phyloP scores from a whole-genome alignment of 441 rosid species.

The Brassica hybrid region DNA sequence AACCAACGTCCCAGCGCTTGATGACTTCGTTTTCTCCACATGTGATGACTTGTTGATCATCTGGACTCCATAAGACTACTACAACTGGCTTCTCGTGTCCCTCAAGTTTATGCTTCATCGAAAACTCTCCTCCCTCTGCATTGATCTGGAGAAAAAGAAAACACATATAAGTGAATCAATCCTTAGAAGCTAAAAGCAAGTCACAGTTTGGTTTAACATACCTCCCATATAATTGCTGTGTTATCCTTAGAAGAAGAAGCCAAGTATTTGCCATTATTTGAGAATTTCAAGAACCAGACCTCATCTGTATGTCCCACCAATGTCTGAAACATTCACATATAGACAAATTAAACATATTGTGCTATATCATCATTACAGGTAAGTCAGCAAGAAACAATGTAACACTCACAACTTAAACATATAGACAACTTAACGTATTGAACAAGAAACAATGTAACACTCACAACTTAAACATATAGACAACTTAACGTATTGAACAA shows the following conservation, averaged over 20 bases:
- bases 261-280: conserved; percentile 70
- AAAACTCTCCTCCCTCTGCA: conserved; percentile 44
- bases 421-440: not conserved
- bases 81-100: conserved; percentile 66
- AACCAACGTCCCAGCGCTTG: conserved; percentile 58
- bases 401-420: not conserved
- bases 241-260: conserved; percentile 75
- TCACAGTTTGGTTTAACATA: conserved; percentile 30
- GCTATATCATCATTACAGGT: too few relatives aligned
- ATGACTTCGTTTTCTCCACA: conserved; percentile 59
- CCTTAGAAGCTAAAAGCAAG: not conserved
- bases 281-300: conserved; percentile 80
- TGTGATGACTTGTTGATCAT: conserved; percentile 58
- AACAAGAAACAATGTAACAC: not conserved
- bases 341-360: too few relatives aligned
- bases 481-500: not conserved
- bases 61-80: conserved; percentile 62
- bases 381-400: not conserved
- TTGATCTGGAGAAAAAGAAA: conserved; percentile 46
- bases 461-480: not conserved
- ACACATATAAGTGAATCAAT: conserved; percentile 19
- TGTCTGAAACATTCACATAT: conserved; percentile 46
- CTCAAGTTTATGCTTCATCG: conserved; percentile 54
- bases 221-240: conserved; percentile 82
- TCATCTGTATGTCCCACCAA: conserved; percentile 69